Percentiles rank a stretch among this genome's conserved stretches.
These are phyloP conservation scores for Saccharomycopsis amapae DNA, from an alignment of 805 yeast genomes.

Conservation along the genomic window DNA sequence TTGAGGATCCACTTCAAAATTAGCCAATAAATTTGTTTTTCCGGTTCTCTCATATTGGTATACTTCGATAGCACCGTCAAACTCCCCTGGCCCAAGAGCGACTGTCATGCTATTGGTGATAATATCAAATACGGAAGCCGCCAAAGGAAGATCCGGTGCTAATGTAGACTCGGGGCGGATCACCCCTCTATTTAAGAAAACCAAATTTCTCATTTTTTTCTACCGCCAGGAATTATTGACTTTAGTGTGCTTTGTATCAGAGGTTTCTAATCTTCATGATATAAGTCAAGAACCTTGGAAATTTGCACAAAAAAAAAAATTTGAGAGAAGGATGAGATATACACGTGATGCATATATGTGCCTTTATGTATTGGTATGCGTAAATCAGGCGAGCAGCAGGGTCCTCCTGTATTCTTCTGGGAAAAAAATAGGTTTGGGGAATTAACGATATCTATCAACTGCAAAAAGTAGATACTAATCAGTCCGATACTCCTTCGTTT, in stretches of 20 bases:
- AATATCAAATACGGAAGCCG: slow-evolving; percentile 58
- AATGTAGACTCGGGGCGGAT: slow-evolving; percentile 47
- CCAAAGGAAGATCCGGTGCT: slow-evolving; percentile 56
- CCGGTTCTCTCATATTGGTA: slow-evolving; percentile 70
- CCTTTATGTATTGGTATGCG: too few relatives aligned
- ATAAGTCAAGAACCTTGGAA: not conserved
- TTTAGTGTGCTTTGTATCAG: too few relatives aligned
- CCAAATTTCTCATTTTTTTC: slow-evolving; percentile 41
- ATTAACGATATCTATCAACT: too few relatives aligned
- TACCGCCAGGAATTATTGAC: too few relatives aligned
- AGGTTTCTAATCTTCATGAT: not conserved
- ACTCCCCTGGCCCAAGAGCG: slow-evolving; percentile 51
- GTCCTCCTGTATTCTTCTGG: too few relatives aligned
- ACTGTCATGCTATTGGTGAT: slow-evolving; percentile 67
- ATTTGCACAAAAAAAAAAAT: not conserved
- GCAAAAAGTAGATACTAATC: too few relatives aligned
- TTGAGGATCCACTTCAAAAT: slow-evolving; percentile 42
- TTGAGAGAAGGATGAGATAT: too few relatives aligned
- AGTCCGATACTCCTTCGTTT: too few relatives aligned
- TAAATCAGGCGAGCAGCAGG: too few relatives aligned
- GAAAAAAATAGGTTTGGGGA: too few relatives aligned
- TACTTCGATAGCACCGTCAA: slow-evolving; percentile 53
- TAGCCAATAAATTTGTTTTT: slow-evolving; percentile 46
- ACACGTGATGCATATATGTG: too few relatives aligned
- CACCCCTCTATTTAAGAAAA: slow-evolving; percentile 47